Evolutionary conservation across 208 protist genomes (phyloP), one percentile per base, ranked within the genome.

Genomic region (Crithidia bombi): DNA sequence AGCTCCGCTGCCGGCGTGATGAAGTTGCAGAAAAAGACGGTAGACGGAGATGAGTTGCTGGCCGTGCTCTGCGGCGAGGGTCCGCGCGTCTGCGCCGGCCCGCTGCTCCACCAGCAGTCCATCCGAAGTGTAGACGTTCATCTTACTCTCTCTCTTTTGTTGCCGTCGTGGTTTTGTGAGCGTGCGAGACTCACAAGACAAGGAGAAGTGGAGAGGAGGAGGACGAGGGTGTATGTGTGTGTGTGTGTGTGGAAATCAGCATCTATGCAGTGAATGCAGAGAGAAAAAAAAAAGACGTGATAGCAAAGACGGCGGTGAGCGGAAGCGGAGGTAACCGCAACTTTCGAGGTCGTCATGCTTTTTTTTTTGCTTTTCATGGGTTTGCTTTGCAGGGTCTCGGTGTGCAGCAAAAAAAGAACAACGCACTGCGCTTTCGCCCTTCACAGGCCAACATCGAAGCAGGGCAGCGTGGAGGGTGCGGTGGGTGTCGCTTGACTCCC

Each of bases 21-120:
- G 89, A 12, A 94, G 70, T 6, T 82, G 85, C 17, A 90, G 69
- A 46, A 89, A 82, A 23, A 94, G 82, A 12, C 84, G 83, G 64
- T 86, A 91, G 36, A 94, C 71, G 21, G 61, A 25, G 32, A 91
- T 67, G 11, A 94, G 79, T 36, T 89, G 78, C 44, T 77, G 75
- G 5, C 85, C 88, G 7, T 86, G 71, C 19, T 52, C 51, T 15
- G 50, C 47, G 19, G 51, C 62, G 23, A 76, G 70, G 12, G 30
- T 17, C 23, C 30, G 9, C 23, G 26, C 30, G 25, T 39, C 65
- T 1, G 25, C 25, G 10, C 56, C 36, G 33, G 19, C 23, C 7
- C 12, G 38, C 38, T 69, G 64, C 36, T 69, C 30, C 21, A 83
- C 74, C 32, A 77, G 50, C 21, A 87, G 65, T 6, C 78, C 82